Evolutionary conservation across 73 alveolate genomes (phyloP), one percentile per base, ranked within the genome.

Genomic region (Blepharisma stoltei): DNA sequence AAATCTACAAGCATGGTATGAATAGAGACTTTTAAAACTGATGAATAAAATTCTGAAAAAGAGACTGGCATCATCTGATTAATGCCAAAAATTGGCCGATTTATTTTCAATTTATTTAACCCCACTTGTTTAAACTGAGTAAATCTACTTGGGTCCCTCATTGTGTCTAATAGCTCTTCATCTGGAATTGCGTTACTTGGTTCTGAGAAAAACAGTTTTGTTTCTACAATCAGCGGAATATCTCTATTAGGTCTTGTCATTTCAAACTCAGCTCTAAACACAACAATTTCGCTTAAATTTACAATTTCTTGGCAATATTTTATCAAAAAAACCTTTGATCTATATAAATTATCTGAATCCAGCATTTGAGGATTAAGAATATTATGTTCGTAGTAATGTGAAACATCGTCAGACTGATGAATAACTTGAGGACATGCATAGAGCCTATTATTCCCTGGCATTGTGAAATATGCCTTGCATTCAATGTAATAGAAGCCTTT

Each of bases 271-370:
- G 32, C 5, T 81, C 84, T 47, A 54, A 77, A 81, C 4, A 18
- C 18, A 0, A 71, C 32, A 43, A 54, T 52, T 37, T 81, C 89
- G 47, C 76, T 71, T 6, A 81, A 20, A 21, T 81, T 81, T 9
- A 76, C 85, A 32, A 69, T 79, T 81, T 81, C 89, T 23, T 81
- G 85, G 6, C 73, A 49, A 76, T 81, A 81, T 55, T 73, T 76
- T 11, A 81, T 77, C 55, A 81, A 37, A 43, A 81, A 81, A 25
- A 60, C 4, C 23, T 60, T 60, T n/a, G 73, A 14, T 14, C 38
- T 8, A 25, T 60, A 60, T n/a, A 14, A 4, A 71, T 38, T 53
- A 75, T 23, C 27, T 38, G 11, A 11, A 7, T 81, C 44, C 66
- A 27, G 11, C 20, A 37, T 41, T 23, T 55, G 65, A 18, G 68